A percentile compares a stretch with the other conserved stretches of the same genome.
These are phyloP conservation scores for Cutaneotrichosporon mucoides DNA, from an alignment of 1,284 basidiomycete species.

Conservation along the genomic window DNA sequence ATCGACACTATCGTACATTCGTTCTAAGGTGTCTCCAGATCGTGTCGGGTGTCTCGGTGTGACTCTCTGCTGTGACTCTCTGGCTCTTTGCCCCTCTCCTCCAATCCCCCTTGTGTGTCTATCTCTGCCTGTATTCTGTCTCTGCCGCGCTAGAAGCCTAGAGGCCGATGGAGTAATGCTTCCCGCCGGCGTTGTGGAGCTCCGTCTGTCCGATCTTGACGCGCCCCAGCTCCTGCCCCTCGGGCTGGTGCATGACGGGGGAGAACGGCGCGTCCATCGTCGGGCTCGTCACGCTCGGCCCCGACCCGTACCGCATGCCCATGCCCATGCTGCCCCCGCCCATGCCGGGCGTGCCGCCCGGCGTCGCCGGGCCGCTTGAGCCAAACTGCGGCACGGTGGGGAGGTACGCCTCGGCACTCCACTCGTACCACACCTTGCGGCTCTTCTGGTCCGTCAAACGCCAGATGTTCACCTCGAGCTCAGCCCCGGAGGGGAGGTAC, in stretches of 20 bases:
- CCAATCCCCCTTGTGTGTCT: too few species aligned
- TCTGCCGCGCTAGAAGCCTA: conserved; percentile 23
- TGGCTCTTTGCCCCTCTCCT: not conserved
- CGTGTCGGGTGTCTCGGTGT: too few species aligned
- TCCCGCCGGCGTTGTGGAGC: conserved; percentile 83
- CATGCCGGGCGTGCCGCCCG: not conserved
- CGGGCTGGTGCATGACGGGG: conserved; percentile 9
- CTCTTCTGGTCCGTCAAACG: conserved; percentile 74
- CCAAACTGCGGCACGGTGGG: conserved; percentile 43
- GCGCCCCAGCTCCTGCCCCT: conserved; percentile 29
- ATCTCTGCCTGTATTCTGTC: too few species aligned
- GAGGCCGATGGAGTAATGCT: conserved; percentile 88
- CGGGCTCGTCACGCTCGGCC: conserved; percentile 27
- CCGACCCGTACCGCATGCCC: not conserved
- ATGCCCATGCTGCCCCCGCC: not conserved
- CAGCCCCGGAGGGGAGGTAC: conserved; percentile 85
- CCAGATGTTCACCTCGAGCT: conserved; percentile 93
- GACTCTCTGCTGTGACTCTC: not conserved
- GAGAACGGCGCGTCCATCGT: conserved; percentile 53
- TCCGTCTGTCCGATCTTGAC: conserved; percentile 90
- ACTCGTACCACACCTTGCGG: conserved; percentile 89
- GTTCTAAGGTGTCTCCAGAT: not conserved
- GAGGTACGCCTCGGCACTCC: conserved; percentile 89
- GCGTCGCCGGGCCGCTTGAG: conserved; percentile 3
- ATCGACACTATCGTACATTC: conserved; percentile 6